Base-by-base conservation (phyloP, 495 filamentous ascomycete genomes). In the Penicillium egyptiacum region DNA sequence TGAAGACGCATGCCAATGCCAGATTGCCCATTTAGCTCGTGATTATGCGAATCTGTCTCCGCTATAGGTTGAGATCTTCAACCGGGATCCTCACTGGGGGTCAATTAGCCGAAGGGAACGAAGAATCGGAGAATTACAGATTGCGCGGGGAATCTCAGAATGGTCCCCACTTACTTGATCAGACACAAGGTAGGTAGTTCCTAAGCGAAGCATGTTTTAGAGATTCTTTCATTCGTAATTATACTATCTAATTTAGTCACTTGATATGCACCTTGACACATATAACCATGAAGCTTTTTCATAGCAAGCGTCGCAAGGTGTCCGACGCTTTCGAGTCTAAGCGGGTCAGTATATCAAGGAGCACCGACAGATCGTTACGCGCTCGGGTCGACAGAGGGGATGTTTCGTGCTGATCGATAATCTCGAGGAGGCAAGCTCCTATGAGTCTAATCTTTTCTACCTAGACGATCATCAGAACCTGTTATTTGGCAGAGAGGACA, bases 401-500 rank as follows among this genome's bases (percentile, higher is more conserved):
- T 5, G 42, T 35, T 53, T 66, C 50, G 58, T 66, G 40, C 53
- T 66, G 60, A 48, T 69, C 61, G 19, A 69, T 68, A 20, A 70
- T 66, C 41, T 60, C 67, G 16, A 70, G 57, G 5, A 70, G 53
- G 42, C 59, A 62, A 20, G 67, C 67, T 17, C 67, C 65, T 8
- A 68, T 66, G 20, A 68, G 60, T 16, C 67, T 57, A 19, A 70
- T 66, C 42, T 70, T 70, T 52, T 70, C 67, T 1, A 70, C 67
- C 67, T 70, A 23, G 28, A 33, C n/a, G 39, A 49, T 23, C 17
- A 55, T 68, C 55, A 60, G 60, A 44, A 57, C 43, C 12, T 11
- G 3, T 23, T 9, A 10, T 31, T 33, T 33, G 31, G 14, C 11
- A 33, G 1, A 2, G n/a, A 33, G 11, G 50, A 48, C 9, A 44